Conservation (phyloP, 208 protist genomes). For the Hexamita inflata region DNA sequence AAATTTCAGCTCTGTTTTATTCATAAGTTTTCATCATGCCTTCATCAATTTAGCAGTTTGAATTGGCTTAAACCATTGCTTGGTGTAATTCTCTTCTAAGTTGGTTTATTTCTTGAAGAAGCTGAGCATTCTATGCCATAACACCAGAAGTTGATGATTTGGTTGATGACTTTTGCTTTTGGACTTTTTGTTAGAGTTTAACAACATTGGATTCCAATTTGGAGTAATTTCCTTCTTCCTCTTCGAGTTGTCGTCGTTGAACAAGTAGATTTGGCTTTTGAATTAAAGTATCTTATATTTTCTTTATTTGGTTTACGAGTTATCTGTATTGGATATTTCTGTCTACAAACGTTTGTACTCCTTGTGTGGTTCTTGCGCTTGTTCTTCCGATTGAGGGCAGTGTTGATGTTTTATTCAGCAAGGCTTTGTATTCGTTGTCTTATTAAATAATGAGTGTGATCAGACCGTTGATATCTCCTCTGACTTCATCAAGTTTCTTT, state of each 20-base stretch:
- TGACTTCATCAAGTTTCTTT: not conserved
- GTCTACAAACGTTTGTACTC: not conserved
- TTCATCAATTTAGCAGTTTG: slow-evolving; percentile 20
- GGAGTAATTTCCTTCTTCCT: slow-evolving; percentile 2
- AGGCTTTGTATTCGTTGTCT: not conserved
- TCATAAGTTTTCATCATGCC: not conserved
- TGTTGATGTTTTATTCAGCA: too few relatives aligned
- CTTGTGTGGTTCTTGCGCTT: not conserved
- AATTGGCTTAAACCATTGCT: slow-evolving; percentile 3
- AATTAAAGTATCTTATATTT: not conserved
- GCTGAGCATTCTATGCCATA: slow-evolving; percentile 2
- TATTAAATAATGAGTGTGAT: not conserved
- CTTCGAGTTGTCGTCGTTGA: not conserved
- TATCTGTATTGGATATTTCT: slow-evolving; percentile 18
- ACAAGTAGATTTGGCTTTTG: not conserved
- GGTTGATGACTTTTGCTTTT: not conserved
- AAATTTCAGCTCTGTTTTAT: not conserved
- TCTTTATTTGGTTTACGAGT: slow-evolving; percentile 12
- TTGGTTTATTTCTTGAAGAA: slow-evolving; percentile 24
- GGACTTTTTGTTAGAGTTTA: slow-evolving; percentile 8
- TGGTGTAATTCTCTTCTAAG: slow-evolving; percentile 3
- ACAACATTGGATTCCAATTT: slow-evolving; percentile 1
- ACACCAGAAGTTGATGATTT: slow-evolving; percentile 3
- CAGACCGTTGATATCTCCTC: not conserved
- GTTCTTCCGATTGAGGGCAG: not conserved